These are phyloP conservation scores for Rugonectria rugulosa DNA, from an alignment of 2,329 filamentous ascomycete species.

Conservation along the genomic window DNA sequence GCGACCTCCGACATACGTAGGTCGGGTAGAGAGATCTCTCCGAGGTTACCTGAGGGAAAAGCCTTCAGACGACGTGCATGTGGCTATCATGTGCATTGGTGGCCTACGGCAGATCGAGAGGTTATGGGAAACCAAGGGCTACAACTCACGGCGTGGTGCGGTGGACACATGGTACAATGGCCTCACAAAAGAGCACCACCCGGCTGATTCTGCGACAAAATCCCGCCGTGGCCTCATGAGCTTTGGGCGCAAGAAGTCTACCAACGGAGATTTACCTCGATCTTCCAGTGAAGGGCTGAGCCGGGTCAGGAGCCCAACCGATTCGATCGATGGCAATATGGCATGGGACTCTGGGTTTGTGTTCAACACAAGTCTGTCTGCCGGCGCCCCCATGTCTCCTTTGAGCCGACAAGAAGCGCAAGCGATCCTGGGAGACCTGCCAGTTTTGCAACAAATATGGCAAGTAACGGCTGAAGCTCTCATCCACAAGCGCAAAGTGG, in stretches of 20 bases:
- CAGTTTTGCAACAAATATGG: conserved; percentile 68
- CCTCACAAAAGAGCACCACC: conserved; percentile 52
- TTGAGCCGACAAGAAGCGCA: conserved; percentile 59
- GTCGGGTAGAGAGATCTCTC: conserved; percentile 67
- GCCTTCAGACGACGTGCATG: conserved; percentile 68
- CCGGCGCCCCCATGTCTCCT: conserved; percentile 68
- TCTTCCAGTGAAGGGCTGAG: conserved; percentile 36
- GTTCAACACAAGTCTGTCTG: conserved; percentile 66
- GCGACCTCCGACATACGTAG: conserved; percentile 70
- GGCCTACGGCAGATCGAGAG: conserved; percentile 69
- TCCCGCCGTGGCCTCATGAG: conserved; percentile 60
- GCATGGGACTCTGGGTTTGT: conserved; percentile 52
- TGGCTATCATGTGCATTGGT: conserved; percentile 66
- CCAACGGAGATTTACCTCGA: conserved; percentile 37
- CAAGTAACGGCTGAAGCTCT: conserved; percentile 68
- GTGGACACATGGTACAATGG: conserved; percentile 68
- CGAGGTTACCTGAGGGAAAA: conserved; percentile 70
- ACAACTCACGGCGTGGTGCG: conserved; percentile 64
- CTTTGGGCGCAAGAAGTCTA: conserved; percentile 66
- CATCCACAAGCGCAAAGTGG: conserved; percentile 66
- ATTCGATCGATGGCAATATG: conserved; percentile 42
- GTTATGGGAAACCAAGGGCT: conserved; percentile 72
- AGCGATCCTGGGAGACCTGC: conserved; percentile 62
- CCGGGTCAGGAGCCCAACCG: conserved; percentile 38
- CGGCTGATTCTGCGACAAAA: conserved; percentile 52